A percentile compares a stretch with the other conserved stretches of the same genome.
Evolutionary conservation across 2,329 filamentous ascomycete species (phyloP).

Genomic region (Fulvia fulva): DNA sequence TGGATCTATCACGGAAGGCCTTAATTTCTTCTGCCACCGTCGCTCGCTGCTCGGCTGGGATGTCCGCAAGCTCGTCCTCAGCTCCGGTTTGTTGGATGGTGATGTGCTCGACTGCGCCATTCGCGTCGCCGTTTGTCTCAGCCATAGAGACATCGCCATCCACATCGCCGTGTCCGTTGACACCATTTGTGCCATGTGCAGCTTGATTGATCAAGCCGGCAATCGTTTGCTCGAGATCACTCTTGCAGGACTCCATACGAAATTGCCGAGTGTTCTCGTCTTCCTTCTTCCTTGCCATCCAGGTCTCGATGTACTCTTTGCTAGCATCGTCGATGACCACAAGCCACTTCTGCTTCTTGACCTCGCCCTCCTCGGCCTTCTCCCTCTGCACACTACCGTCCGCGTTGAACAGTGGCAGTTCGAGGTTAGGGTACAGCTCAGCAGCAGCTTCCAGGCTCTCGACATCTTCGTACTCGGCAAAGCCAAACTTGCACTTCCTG

Average conservation of each 20-base stretch:
- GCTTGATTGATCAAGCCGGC: conserved; percentile 68
- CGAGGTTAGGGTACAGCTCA: conserved; percentile 75
- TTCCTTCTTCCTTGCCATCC: conserved; percentile 63
- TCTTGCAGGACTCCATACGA: conserved; percentile 65
- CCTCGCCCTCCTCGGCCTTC: conserved; percentile 37
- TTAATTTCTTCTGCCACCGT: conserved; percentile 92
- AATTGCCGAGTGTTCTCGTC: conserved; percentile 60
- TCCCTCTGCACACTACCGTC: conserved; percentile 40
- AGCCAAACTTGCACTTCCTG: conserved; percentile 84
- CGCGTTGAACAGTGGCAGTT: conserved; percentile 67
- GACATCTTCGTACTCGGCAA: conserved; percentile 90
- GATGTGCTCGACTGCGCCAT: conserved; percentile 72
- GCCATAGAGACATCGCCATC: conserved; percentile 23
- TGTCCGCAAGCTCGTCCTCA: conserved; percentile 92
- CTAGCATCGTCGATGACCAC: conserved; percentile 77
- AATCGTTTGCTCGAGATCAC: conserved; percentile 64
- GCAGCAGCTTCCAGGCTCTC: conserved; percentile 82
- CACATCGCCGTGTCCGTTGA: conserved; percentile 15
- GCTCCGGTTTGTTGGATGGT: conserved; percentile 73
- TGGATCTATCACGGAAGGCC: conserved; percentile 89
- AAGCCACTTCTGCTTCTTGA: conserved; percentile 31
- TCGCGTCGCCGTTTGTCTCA: conserved; percentile 34
- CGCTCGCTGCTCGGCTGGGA: conserved; percentile 92
- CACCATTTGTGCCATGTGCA: conserved; percentile 28
- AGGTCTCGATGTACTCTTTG: conserved; percentile 78